Conservation (phyloP, 495 filamentous ascomycete species). For the Lasiosphaeris hirsuta region DNA sequence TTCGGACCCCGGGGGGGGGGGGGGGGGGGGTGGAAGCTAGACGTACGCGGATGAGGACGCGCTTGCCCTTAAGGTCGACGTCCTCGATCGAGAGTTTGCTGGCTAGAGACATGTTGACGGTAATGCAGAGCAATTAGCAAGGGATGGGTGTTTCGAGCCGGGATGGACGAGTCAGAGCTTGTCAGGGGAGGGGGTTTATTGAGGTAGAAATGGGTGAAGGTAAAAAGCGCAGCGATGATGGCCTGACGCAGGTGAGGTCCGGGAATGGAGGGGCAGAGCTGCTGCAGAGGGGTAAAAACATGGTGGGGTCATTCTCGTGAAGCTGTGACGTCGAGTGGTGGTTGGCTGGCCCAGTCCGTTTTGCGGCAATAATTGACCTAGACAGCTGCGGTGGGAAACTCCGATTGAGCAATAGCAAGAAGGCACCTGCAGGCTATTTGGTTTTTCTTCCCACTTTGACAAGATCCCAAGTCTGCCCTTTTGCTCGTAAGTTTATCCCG, state of each 20-base stretch:
- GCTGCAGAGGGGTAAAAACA: constrained; percentile 18
- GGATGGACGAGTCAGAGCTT: not conserved
- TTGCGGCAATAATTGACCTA: constrained; percentile 10
- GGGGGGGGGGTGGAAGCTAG: too few species aligned
- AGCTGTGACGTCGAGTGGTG: constrained; percentile 33
- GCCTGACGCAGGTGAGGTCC: constrained; percentile 12
- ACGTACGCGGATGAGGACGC: constrained; percentile 92
- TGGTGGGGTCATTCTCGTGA: constrained; percentile 20
- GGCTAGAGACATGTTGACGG: constrained; percentile 83
- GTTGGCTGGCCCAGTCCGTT: constrained; percentile 20
- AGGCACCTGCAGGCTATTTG: not conserved
- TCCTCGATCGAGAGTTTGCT: constrained; percentile 97
- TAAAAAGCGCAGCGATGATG: constrained; percentile 26
- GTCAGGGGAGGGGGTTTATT: constrained; percentile 1
- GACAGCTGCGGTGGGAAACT: not conserved
- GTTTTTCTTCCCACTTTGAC: not conserved
- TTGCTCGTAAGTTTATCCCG: too few species aligned
- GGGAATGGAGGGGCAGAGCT: constrained; percentile 31
- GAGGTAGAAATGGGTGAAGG: not conserved
- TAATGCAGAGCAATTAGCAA: constrained; percentile 15
- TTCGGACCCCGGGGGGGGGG: too few species aligned
- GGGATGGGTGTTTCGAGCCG: not conserved
- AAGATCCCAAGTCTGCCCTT: too few species aligned
- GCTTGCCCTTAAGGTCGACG: constrained; percentile 95
- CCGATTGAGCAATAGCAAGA: constrained; percentile 15